A percentile compares a stretch with the other conserved stretches of the same genome.
Evolutionary conservation across 2,329 filamentous ascomycete species (phyloP).

Genomic region (Lachnellula occidentalis): DNA sequence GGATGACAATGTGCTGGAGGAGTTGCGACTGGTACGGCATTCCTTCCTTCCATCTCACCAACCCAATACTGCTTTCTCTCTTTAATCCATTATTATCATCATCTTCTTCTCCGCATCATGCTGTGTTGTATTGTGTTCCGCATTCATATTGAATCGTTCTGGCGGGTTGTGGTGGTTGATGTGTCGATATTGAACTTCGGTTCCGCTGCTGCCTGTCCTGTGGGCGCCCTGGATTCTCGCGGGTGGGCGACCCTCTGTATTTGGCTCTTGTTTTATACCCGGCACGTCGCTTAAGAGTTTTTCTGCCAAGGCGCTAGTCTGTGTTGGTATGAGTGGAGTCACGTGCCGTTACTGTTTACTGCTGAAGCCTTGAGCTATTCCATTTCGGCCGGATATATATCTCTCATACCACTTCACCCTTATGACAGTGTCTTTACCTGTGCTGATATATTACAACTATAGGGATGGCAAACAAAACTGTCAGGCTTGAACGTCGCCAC

Average conservation of each 20-base stretch:
- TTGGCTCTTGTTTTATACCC: slow-evolving; percentile 30
- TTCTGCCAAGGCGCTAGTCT: slow-evolving; percentile 21
- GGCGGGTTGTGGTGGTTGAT: not conserved
- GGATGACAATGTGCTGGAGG: slow-evolving; percentile 77
- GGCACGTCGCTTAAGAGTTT: slow-evolving; percentile 20
- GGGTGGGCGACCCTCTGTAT: slow-evolving; percentile 31
- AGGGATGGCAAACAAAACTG: slow-evolving; percentile 95
- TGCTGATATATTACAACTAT: slow-evolving; percentile 25
- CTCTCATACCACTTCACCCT: slow-evolving; percentile 8
- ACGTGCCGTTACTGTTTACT: slow-evolving; percentile 12
- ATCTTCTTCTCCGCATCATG: slow-evolving; percentile 1
- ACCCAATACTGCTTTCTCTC: not conserved
- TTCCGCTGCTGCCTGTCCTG: slow-evolving; percentile 15
- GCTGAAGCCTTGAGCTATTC: not conserved
- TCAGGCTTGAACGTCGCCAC: slow-evolving; percentile 76
- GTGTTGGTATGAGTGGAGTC: slow-evolving; percentile 12
- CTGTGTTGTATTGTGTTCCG: not conserved
- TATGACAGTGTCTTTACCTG: slow-evolving; percentile 11
- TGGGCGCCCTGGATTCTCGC: slow-evolving; percentile 16
- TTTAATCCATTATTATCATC: slow-evolving; percentile 1
- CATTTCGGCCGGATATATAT: slow-evolving; percentile 2
- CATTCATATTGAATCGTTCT: not conserved
- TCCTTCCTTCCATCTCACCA: not conserved
- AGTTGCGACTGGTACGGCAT: slow-evolving; percentile 75
- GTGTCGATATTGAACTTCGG: not conserved